Conservation (phyloP, 306 rosid species). For the Cicer judaicum region DNA sequence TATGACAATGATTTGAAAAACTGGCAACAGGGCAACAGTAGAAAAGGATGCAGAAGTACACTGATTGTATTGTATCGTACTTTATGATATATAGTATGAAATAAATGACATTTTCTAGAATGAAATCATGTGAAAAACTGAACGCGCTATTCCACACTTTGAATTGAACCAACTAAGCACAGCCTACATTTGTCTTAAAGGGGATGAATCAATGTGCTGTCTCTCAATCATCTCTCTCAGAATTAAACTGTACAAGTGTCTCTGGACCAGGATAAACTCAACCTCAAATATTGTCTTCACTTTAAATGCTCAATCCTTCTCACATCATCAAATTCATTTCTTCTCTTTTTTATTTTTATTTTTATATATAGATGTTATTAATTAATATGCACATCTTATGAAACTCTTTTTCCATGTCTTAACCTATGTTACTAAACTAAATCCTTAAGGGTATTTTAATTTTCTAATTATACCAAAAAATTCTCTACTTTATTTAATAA, state of each 20-base stretch:
- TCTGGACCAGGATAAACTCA: background rate
- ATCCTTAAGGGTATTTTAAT: background rate
- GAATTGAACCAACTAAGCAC: conserved; percentile 50
- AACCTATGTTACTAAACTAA: too few species aligned
- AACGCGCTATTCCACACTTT: conserved; percentile 26
- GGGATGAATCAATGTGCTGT: conserved; percentile 75
- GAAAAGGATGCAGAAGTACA: conserved; percentile 1
- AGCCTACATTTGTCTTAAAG: conserved; percentile 56
- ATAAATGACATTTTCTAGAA: conserved; percentile 3
- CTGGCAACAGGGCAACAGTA: background rate
- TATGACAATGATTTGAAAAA: background rate
- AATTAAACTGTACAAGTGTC: too few species aligned
- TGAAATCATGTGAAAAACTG: conserved; percentile 45
- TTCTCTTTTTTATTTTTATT: background rate
- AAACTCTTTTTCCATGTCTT: too few species aligned
- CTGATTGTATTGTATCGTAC: background rate
- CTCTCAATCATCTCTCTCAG: conserved; percentile 35
- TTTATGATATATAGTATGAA: background rate
- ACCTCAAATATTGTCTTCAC: conserved; percentile 32
- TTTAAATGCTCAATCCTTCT: conserved; percentile 13
- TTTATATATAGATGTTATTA: too few species aligned
- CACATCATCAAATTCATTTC: background rate
- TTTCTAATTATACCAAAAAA: background rate
- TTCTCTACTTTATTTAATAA: background rate
- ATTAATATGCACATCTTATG: too few species aligned